Percentiles rank a stretch among this genome's conserved stretches.
Evolutionary conservation across 2,329 filamentous ascomycete genomes (phyloP).

Genomic region (Calonectria leucothoes): DNA sequence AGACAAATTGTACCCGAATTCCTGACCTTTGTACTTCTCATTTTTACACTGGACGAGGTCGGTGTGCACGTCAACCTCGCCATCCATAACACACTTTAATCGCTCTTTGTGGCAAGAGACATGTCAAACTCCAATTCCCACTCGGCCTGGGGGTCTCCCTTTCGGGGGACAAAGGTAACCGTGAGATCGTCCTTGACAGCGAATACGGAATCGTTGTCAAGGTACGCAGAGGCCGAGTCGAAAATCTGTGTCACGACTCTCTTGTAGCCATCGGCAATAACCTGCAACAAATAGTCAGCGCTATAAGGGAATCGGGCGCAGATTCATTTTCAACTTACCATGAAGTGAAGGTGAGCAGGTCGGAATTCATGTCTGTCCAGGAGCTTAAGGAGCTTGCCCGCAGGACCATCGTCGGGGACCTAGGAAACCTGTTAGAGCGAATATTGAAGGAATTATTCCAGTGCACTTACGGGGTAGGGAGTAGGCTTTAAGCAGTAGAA

Average conservation of each 20-base stretch:
- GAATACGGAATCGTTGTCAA: constrained; percentile 36
- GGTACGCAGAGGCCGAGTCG: constrained; percentile 34
- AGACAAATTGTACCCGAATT: neutral
- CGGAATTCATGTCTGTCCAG: constrained; percentile 68
- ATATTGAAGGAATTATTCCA: neutral
- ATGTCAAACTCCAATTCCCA: constrained; percentile 35
- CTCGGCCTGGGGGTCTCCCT: constrained; percentile 31
- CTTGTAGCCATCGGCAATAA: constrained; percentile 69
- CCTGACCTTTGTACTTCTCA: neutral
- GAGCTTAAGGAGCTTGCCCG: constrained; percentile 61
- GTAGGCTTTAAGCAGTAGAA: constrained; percentile 72
- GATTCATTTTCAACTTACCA: constrained; percentile 50
- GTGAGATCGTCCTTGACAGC: constrained; percentile 39
- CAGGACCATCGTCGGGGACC: constrained; percentile 63
- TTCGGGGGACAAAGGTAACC: constrained; percentile 34
- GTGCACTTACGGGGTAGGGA: constrained; percentile 58
- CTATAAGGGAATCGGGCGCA: fast-evolving
- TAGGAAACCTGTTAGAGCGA: neutral
- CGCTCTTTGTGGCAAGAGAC: constrained; percentile 10
- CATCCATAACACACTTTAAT: neutral
- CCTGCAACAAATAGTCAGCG: constrained; percentile 32
- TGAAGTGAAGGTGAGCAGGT: constrained; percentile 71
- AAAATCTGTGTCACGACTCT: constrained; percentile 76
- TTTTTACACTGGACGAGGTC: neutral
- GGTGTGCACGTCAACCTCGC: neutral